Evolutionary conservation across 495 filamentous ascomycete genomes (phyloP), one percentile per base, ranked within the genome.

Genomic region (Jackrogersella minutella): DNA sequence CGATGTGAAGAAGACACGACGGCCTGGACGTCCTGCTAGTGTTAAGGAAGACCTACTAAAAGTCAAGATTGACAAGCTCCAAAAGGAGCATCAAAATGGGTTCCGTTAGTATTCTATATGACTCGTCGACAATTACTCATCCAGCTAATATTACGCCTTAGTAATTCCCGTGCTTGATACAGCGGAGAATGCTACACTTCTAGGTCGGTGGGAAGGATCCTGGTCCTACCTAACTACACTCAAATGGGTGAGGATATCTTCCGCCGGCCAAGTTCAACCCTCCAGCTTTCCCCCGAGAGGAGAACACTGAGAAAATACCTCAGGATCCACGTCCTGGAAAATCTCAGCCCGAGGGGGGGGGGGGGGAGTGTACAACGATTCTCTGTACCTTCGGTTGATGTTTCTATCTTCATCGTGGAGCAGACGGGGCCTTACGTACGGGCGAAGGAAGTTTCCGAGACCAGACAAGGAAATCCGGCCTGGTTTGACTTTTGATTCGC

Each of bases 71-170:
- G 81, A 82, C 16, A 78, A 78, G 16, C 91, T 97, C 66, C 79
- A 89, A 67, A 90, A 89, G 71, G 95, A 99, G 78, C 90, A 91
- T 65, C 82, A 86, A 44, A 90, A 88, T 24, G 95, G 95, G 0
- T 96, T 96, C 70, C 91, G 86, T 87, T 13, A 70, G 84, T 76
- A 34, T 10, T 17, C n/a, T 33, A 2, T 6, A 21, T n/a, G 3
- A 5, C 11, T 31, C 24, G 28, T 6, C 17, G 10, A n/a, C 1
- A 30, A 7, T 22, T 13, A 24, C 39, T 26, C 22, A 21, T 52
- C 58, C 22, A 30, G 71, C 64, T 60, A 62, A 70, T 46, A 17
- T 7, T 14, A 50, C 14, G 13, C 63, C 73, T 52, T 43, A 89
- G 84, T 81, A 58, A 60, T 85, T 13, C 84, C 84, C 4, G 82